Base-by-base conservation (phyloP, 2,329 filamentous ascomycete species). In the Aspergillus terreus region DNA sequence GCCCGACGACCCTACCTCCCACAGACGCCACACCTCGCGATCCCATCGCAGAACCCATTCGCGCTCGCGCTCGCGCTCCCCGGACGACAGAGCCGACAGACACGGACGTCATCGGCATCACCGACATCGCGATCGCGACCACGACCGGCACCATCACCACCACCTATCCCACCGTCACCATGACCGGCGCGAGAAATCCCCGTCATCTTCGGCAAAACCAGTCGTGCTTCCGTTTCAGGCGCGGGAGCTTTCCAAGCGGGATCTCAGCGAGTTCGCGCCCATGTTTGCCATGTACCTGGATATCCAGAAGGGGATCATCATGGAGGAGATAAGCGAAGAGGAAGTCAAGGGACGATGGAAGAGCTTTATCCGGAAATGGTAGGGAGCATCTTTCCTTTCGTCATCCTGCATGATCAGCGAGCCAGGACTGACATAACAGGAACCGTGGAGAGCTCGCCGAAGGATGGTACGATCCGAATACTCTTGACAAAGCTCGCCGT, bases 391-490 rank as follows among this genome's bases (percentile, higher is more conserved):
- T 53, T 52, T 30, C 52, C 36, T 48, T 44, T 44, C 23, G 15
- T 25, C 21, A 44, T 11, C 41, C 27, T 38, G 25, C 17, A 51
- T 42, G 47, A 15, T 17, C 7, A 33, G 27, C n/a, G 15, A 9
- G 19, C 43, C 21, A 27, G 30, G 25, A 17, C 78, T 84, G 69
- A 83, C 75, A 69, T 70, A 60, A 60, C 60, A 87, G 84, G 84
- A 99, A 99, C 75, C 82, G 84, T 62, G 87, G 85, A 65, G 89
- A 92, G 73, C 77, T 97, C 57, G 87, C 88, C 4, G 87, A 92
- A 70, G 90, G 90, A 44, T 99, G 92, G 92, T 99, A 97, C 71
- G 90, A 95, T 65, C 88, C 91, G 6, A 81, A 81, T 52, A 88
- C 84, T 57, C 83, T 89, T 55, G 69, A 78, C 56, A 78, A 74